A percentile compares a stretch with the other conserved stretches of the same genome.
phyloP scores from a whole-genome alignment of 163 green algal genomes.

The Picocystis sp. region DNA sequence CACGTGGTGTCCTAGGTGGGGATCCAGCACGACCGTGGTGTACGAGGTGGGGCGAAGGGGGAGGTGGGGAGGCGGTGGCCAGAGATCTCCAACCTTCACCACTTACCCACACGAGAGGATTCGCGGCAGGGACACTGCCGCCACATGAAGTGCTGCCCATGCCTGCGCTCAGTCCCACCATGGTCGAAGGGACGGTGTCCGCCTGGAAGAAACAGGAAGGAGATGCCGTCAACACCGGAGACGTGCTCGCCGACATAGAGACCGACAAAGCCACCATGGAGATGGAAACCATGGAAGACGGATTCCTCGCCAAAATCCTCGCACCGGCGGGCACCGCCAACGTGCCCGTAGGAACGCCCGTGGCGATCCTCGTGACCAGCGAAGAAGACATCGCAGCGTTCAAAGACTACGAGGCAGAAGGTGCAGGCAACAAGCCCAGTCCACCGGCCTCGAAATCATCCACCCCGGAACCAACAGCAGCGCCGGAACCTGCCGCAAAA shows the following conservation, averaged over 20 bases:
- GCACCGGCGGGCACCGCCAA: background rate
- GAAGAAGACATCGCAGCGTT: conserved; percentile 50
- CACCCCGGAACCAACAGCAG: conserved; percentile 38
- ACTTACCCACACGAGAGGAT: too few species aligned
- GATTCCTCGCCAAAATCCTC: conserved; percentile 14
- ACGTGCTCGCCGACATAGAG: conserved; percentile 20
- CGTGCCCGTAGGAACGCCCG: background rate
- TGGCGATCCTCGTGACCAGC: conserved; percentile 25
- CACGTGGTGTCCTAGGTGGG: too few species aligned
- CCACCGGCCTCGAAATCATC: background rate
- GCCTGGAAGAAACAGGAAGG: conserved; percentile 7
- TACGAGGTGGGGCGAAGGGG: too few species aligned
- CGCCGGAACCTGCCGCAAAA: conserved; percentile 1
- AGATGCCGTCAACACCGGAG: conserved; percentile 3
- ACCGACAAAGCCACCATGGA: conserved; percentile 40
- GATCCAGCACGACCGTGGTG: too few species aligned
- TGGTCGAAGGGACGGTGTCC: conserved; percentile 22
- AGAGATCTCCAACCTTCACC: too few species aligned
- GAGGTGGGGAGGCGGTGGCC: too few species aligned
- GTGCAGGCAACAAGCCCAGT: background rate
- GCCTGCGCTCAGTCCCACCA: conserved; percentile 81
- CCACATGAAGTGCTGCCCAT: conserved; percentile 45
- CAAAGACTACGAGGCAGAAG: conserved; percentile 30
- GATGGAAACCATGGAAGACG: conserved; percentile 20
- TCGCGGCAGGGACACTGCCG: conserved; percentile 6